These are phyloP conservation scores for Pseudogymnoascus sp. DNA, from an alignment of 2,329 filamentous ascomycete species.

Conservation along the genomic window DNA sequence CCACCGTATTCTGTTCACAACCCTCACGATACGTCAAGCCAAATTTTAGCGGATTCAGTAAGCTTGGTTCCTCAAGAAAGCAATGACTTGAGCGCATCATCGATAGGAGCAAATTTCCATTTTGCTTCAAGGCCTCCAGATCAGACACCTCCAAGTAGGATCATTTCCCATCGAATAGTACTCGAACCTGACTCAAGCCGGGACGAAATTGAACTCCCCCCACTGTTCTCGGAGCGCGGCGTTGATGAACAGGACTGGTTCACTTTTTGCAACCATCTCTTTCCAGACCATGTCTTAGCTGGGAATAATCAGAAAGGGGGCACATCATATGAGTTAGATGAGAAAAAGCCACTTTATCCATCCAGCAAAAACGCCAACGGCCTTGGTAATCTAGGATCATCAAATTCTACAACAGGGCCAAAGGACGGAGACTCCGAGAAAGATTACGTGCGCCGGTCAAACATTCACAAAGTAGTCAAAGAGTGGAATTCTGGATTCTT, in stretches of 20 bases:
- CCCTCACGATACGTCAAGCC: not conserved
- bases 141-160: not conserved
- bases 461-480: not conserved
- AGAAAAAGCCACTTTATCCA: not conserved
- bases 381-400: not conserved
- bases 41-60: not conserved
- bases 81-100: not conserved
- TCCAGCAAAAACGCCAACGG: not conserved
- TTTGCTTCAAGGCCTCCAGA: not conserved
- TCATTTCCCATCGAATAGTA: not conserved
- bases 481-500: not conserved
- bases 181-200: not conserved
- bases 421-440: not conserved
- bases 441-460: not conserved
- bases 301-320: not conserved
- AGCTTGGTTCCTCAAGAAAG: not conserved
- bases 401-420: not conserved
- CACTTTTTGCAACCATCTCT: not conserved
- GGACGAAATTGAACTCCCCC: not conserved
- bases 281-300: not conserved
- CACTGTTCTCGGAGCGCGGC: not conserved
- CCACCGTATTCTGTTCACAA: not conserved
- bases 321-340: not conserved
- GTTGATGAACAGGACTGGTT: not conserved
- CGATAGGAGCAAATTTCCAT: not conserved